phyloP scores from a whole-genome alignment of 495 filamentous ascomycete species.

The Hypoxylon crocopeplum region DNA sequence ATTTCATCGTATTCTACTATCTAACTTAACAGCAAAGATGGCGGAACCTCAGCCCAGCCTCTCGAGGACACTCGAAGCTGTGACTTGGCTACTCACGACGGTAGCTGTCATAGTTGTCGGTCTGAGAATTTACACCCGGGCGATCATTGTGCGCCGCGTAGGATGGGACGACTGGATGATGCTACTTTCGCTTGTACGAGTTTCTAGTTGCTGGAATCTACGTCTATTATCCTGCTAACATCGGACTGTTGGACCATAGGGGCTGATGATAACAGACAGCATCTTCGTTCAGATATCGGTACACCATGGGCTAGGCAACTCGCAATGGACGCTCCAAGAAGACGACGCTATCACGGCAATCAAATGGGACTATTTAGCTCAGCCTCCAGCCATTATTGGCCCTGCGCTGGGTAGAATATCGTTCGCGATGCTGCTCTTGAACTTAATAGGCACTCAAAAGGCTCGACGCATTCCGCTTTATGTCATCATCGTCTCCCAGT shows the following conservation, averaged over 20 bases:
- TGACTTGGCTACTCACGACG: not conserved
- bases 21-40: too few relatives aligned
- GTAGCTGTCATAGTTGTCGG: not conserved
- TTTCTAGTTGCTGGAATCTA: not conserved
- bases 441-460: not conserved
- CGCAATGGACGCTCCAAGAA: not conserved
- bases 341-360: not conserved
- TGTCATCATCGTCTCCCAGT: not conserved
- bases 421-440: not conserved
- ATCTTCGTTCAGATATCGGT: not conserved
- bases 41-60: too few relatives aligned
- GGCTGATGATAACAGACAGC: not conserved
- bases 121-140: not conserved
- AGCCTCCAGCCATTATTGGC: not conserved
- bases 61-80: too few relatives aligned
- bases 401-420: not conserved
- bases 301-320: not conserved
- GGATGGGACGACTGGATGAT: not conserved
- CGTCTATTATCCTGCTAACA: not conserved
- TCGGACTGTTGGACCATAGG: not conserved
- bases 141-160: not conserved
- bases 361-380: not conserved
- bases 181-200: too few relatives aligned
- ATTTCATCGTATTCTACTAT: too few relatives aligned
- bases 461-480: not conserved